phyloP scores from a whole-genome alignment of 1,284 basidiomycete species.

The Trichosporon asahii region DNA sequence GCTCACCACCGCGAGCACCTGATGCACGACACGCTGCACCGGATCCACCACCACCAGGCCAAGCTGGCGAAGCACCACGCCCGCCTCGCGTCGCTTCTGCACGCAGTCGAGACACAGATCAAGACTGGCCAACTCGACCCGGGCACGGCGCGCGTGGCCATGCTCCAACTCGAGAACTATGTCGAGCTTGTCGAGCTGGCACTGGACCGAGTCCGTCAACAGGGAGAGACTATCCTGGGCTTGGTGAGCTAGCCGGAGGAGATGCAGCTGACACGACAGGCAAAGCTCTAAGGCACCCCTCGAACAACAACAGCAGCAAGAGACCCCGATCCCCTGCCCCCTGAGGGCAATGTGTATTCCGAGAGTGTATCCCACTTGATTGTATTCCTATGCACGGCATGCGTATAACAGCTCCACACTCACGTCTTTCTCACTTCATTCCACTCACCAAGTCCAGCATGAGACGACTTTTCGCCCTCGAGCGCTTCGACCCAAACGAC shows the following conservation, averaged over 20 bases:
- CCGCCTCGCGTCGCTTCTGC: background rate
- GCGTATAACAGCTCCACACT: background rate
- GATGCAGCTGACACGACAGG: background rate
- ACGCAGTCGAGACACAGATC: background rate
- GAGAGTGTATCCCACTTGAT: conserved; percentile 5
- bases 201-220: conserved; percentile 31
- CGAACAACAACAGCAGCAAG: background rate
- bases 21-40: background rate
- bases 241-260: background rate
- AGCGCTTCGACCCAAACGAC: background rate
- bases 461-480: background rate
- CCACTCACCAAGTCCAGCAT: background rate
- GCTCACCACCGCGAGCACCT: background rate
- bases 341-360: background rate
- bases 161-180: conserved; percentile 22
- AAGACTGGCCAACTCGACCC: background rate
- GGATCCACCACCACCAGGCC: conserved; percentile 1
- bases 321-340: background rate
- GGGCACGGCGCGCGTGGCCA: background rate
- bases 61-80: conserved; percentile 8
- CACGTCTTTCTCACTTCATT: background rate
- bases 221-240: background rate
- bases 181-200: conserved; percentile 48
- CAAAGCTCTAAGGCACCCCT: background rate
- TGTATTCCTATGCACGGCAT: conserved; percentile 6